Evolutionary conservation across 106 monocot genomes (phyloP), one percentile per base, ranked within the genome.

Genomic region (Xerophyta viscosa): DNA sequence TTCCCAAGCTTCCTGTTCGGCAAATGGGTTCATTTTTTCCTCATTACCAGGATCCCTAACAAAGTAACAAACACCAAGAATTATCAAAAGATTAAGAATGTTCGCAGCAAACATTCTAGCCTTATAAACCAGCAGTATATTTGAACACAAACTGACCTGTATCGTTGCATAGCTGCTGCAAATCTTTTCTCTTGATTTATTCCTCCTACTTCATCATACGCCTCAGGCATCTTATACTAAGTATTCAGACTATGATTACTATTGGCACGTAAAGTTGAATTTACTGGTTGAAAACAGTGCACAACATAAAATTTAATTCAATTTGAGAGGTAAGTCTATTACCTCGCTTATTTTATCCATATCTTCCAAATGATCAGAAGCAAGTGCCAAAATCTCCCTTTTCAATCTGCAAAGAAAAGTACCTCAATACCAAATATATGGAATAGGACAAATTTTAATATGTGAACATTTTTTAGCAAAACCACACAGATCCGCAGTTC

Each of bases 1-100:
- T 63, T 94, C 94, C 94, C 94, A 94, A 52, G 88, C 94, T 70
- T 94, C 94, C 36, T 88, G 94, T 62, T 94, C 94, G 6, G 94
- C 88, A 76, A 94, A 94, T 52, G 94, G 94, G 25, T 94, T 88
- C 94, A 94, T 94, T 58, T 94, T 94, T 24, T 94, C 94, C 66
- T 66, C 74, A 54, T 61, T 83, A 47, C 60, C 74, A 61, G 80
- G 29, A 31, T 93, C 93, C 69, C 87, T n/a, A n/a, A n/a, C n/a
- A n/a, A n/a, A n/a, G n/a, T 93, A 48, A 24, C 27, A 33, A 33
- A 33, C 5, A 33, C 11, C 33, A 33, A 33, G 33, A 33, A 33
- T 33, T 33, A 11, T n/a, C n/a, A n/a, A n/a, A n/a, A n/a, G n/a
- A n/a, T n/a, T n/a, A n/a, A n/a, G n/a, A n/a, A n/a, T n/a, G n/a